Evolutionary conservation across 1,139 yeast species (phyloP), one percentile per base, ranked within the genome.

Genomic region (Hyphopichia burtonii): DNA sequence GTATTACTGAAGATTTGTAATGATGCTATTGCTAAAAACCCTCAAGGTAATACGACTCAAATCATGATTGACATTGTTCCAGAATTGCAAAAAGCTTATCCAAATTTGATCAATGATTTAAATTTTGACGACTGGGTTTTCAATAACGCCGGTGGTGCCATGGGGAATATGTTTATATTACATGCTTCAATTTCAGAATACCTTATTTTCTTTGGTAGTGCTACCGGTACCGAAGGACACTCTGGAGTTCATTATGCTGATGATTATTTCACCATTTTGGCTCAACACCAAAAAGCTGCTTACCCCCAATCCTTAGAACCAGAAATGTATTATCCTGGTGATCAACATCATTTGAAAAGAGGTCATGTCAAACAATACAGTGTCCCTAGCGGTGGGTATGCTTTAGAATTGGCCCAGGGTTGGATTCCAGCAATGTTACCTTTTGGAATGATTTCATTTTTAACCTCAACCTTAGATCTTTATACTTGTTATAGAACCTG

Each of bases 341-440:
- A 85, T 54, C 82, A 80, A 49, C 95, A 94, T 63, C 94, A 85
- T 59, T 72, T 93, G 59, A 62, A 55, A 30, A 84, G 80, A 60
- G 96, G 97, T 30, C 52, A 65, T 37, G 79, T 80, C 51, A 89
- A 86, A 66, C 99, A 94, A 65, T 93, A 94, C 63, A 55, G 82
- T 30, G 88, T 93, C 96, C 85, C 88, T 1, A 64, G 78, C 34
- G 94, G 84, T 30, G 74, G 88, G 0, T 91, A 83, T 66, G 97
- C 99, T 6, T 71, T 93, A 54, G 99, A 93, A 63, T 77, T 93
- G 58, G 99, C 99, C 7, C 99, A 93, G 70, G 99, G 99, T 44
- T 93, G 96, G 95, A 88, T 93, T 52, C 99, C 99, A 30, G 84
- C 94, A 41, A 93, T 93, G 99, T 76, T 94, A 50, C 97, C 98